Evolutionary conservation across 805 yeast genomes (phyloP), one percentile per base, ranked within the genome.

Genomic region (Lipomyces starkeyi): DNA sequence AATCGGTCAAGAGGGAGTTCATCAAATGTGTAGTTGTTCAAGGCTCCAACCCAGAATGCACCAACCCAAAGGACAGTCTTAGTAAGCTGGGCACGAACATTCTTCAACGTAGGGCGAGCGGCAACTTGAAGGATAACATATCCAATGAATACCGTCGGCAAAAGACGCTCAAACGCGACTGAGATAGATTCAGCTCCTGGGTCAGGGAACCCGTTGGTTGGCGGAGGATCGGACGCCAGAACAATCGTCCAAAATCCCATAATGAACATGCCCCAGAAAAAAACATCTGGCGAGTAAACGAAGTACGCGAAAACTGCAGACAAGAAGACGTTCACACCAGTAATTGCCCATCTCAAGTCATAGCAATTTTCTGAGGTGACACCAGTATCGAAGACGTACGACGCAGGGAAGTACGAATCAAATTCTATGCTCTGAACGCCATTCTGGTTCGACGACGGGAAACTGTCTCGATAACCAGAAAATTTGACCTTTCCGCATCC

Each of bases 11-110:
- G 88, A 0, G 98, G 97, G 11, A 94, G 79, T 68, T 93, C 81
- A 75, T 93, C 98, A 79, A 94, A 92, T 0, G 97, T 91, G 73
- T 91, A 84, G 78, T 92, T 93, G 77, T 93, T 93, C 74, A 93
- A 82, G 43, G 91, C 83, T 1, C 97, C 97, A 2, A 91, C 74
- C 96, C 97, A 91, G 75, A 90, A 90, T 2, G 89, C 81, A 0
- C 93, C 90, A 70, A 90, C 90, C 95, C 97, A 93, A 35, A 86
- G 76, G 0, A 86, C 53, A 0, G 84, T 73, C 58, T 87, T 70
- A 22, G 79, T 71, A 27, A 80, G 68, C 49, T 75, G 72, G 13
- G 80, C 80, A 11, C 68, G 66, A 55, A 72, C 54, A 53, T 67
- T 71, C 3, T 52, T 49, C 62, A 78, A 66, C 62, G 72, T 74